Percentiles rank a stretch among this genome's conserved stretches.
phyloP scores from a whole-genome alignment of 352 stramenopile genomes.

The Phytophthora pisi region DNA sequence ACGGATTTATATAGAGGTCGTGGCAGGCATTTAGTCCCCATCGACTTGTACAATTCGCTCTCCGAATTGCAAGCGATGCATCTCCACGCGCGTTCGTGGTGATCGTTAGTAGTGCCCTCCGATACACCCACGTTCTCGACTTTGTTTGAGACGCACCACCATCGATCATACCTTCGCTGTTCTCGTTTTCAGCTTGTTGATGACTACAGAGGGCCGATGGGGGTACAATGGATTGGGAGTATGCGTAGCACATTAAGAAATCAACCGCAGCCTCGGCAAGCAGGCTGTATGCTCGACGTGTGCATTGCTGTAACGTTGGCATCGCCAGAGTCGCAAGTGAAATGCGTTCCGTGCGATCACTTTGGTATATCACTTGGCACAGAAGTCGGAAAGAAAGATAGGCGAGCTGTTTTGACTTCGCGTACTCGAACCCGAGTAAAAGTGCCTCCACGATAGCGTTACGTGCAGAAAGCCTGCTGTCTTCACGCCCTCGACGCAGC shows the following conservation, averaged over 20 bases:
- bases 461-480: constrained; percentile 27
- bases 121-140: constrained; percentile 58
- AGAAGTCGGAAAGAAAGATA: constrained; percentile 76
- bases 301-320: constrained; percentile 56
- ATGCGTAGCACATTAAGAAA: constrained; percentile 79
- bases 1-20: constrained; percentile 25
- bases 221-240: constrained; percentile 51
- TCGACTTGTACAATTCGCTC: constrained; percentile 56
- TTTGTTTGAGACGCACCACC: constrained; percentile 12
- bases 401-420: constrained; percentile 57
- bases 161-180: constrained; percentile 12
- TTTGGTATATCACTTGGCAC: constrained; percentile 64
- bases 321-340: constrained; percentile 54
- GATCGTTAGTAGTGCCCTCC: constrained; percentile 61
- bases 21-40: constrained; percentile 46
- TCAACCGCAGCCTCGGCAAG: constrained; percentile 75
- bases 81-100: constrained; percentile 29
- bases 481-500: constrained; percentile 17
- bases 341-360: constrained; percentile 43
- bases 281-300: constrained; percentile 43
- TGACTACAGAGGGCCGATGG: constrained; percentile 43
- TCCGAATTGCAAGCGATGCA: constrained; percentile 54
- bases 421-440: constrained; percentile 62
- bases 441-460: constrained; percentile 52
- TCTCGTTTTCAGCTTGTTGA: constrained; percentile 5